Evolutionary conservation across 495 filamentous ascomycete genomes (phyloP).

Genomic region (Podospora australis): DNA sequence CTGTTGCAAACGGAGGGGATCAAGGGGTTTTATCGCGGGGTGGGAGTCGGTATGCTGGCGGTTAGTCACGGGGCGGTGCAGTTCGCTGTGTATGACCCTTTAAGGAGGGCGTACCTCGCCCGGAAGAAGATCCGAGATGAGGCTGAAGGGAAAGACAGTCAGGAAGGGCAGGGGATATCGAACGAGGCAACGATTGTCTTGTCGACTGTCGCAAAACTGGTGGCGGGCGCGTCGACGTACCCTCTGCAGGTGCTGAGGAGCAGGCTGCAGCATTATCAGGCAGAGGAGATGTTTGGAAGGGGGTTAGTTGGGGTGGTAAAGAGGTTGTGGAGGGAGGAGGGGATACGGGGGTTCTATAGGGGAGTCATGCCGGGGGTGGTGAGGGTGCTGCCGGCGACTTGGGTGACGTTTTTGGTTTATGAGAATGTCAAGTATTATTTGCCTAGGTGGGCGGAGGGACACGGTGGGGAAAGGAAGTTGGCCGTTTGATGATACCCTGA

Average conservation of each 20-base stretch:
- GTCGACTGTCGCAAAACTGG: conserved; percentile 75
- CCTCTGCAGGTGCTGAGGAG: conserved; percentile 89
- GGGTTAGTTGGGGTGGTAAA: conserved; percentile 63
- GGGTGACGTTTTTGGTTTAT: conserved; percentile 97
- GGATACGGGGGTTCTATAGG: conserved; percentile 81
- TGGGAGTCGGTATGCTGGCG: conserved; percentile 79
- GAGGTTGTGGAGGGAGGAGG: conserved; percentile 73
- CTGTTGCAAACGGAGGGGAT: conserved; percentile 65
- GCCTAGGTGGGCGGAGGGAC: conserved; percentile 32
- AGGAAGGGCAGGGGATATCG: conserved; percentile 33
- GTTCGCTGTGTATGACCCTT: conserved; percentile 89
- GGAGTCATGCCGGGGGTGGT: conserved; percentile 82
- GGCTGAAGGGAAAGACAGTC: conserved; percentile 12
- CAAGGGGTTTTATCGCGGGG: conserved; percentile 73
- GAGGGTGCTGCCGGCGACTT: conserved; percentile 86
- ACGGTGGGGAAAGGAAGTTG: neutral
- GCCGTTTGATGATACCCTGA: neutral
- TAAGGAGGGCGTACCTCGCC: conserved; percentile 54
- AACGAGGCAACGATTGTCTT: conserved; percentile 73
- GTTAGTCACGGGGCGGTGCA: conserved; percentile 92
- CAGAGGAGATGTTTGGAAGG: conserved; percentile 57
- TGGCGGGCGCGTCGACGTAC: conserved; percentile 82
- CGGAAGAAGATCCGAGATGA: conserved; percentile 14
- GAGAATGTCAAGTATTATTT: conserved; percentile 79
- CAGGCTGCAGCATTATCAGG: conserved; percentile 82